Conservation (phyloP, 1,284 basidiomycete species). For the Apiotrichum mycotoxinovorans region DNA sequence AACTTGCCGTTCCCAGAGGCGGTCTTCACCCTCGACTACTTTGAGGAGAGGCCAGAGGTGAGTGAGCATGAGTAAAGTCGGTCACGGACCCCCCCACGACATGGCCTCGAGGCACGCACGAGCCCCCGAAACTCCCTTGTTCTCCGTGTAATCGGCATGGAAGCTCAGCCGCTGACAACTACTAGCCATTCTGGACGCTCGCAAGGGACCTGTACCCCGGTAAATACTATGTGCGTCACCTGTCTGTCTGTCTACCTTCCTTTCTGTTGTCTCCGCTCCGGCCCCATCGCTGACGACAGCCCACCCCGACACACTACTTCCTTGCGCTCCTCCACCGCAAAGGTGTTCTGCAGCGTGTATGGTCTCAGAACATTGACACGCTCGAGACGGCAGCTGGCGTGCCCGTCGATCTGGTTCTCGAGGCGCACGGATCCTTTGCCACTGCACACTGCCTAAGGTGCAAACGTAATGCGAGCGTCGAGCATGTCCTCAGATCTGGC, state of each 20-base stretch:
- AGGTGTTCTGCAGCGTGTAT: constrained; percentile 40
- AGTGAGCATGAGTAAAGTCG: no score
- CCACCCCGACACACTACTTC: constrained; percentile 87
- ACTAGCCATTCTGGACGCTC: constrained; percentile 68
- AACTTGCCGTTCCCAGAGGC: constrained; percentile 57
- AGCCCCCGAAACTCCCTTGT: no score
- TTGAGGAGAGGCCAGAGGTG: constrained; percentile 41
- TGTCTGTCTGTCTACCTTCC: no score
- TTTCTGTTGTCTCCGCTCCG: not conserved
- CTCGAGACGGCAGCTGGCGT: constrained; percentile 83
- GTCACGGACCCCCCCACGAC: not conserved
- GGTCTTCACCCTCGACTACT: constrained; percentile 55
- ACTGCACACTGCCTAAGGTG: constrained; percentile 76
- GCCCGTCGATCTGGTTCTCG: constrained; percentile 68
- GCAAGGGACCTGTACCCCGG: constrained; percentile 81
- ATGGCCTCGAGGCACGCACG: no score
- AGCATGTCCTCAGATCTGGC: constrained; percentile 63
- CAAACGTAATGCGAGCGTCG: constrained; percentile 55
- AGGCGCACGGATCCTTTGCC: constrained; percentile 92
- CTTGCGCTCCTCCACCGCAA: constrained; percentile 53
- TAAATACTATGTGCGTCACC: constrained; percentile 38
- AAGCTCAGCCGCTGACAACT: not conserved
- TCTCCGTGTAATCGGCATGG: no score
- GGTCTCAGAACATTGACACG: constrained; percentile 68
- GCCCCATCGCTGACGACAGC: constrained; percentile 59